Base-by-base conservation (phyloP, 345 rosid species). In the Euphorbia peplus region DNA sequence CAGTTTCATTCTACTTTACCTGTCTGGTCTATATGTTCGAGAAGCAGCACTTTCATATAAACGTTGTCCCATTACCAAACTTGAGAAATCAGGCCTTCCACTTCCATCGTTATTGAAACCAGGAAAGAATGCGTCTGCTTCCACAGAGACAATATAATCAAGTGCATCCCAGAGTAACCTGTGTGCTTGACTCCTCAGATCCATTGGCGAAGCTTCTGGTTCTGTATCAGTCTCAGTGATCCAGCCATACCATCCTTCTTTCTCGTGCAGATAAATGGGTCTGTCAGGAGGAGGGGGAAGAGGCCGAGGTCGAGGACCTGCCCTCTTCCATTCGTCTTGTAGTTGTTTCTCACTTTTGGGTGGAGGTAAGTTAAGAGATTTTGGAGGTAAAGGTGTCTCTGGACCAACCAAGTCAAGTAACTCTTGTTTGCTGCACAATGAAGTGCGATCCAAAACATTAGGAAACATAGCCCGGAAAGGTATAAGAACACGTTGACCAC, bases 161-260 rank as follows among this genome's bases (percentile, higher is more conserved):
- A 95, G 96, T 47, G 99, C 97, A 83, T 89, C 96, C 97, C 93
- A 92, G 63, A 95, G 76, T 75, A 95, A 83, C 74, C 91, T 84
- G 75, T 92, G 99, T 0, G 97, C 99, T 82, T 85, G 91, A 75
- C 72, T 82, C 79, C 96, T 87, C 77, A 87, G 86, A 86, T 90
- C 92, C 56, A 77, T 67, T 50, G 86, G 88, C 57, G 95, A 86
- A 70, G 89, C 97, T 41, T 70, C 83, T 70, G 99, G 98, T 83
- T 95, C 97, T 44, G 82, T 73, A 71, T 88, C 88, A 60, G 80
- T 84, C 80, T 90, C 91, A 1, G 87, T 76, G 66, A 95, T 74
- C 99, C 99, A 95, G 79, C 95, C 93, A 80, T 92, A 95, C 98
- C 99, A 95, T 11, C 99, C 99, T 83, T 95, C 96, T 82, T 90